Conservation (phyloP, 768 basidiomycete genomes). For the Podaxis sp. region DNA sequence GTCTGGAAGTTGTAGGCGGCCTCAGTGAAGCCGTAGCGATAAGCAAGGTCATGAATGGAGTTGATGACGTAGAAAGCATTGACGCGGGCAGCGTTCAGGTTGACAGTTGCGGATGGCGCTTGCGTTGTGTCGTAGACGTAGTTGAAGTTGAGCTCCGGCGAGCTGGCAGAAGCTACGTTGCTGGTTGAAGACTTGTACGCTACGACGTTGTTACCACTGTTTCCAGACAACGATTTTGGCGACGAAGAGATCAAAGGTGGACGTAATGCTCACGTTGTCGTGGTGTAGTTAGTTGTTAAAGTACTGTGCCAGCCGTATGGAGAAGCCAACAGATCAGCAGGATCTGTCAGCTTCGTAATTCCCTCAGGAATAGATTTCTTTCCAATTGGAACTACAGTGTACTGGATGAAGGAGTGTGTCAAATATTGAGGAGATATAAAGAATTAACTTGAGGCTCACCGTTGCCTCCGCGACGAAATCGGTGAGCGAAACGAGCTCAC, state of each 20-base stretch:
- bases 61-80: slow-evolving; percentile 57
- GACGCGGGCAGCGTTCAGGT: slow-evolving; percentile 49
- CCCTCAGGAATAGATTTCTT: slow-evolving; percentile 49
- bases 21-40: slow-evolving; percentile 53
- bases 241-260: not conserved
- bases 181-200: slow-evolving; percentile 26
- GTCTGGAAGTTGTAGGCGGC: slow-evolving; percentile 46
- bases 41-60: slow-evolving; percentile 45
- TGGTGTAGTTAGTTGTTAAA: not conserved
- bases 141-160: slow-evolving; percentile 33
- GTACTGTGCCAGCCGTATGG: slow-evolving; percentile 42
- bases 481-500: slow-evolving; percentile 47
- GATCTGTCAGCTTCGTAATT: slow-evolving; percentile 43
- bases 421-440: not conserved
- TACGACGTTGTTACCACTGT: slow-evolving; percentile 33
- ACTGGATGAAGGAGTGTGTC: slow-evolving; percentile 24
- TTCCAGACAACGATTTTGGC: not conserved
- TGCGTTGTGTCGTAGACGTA: slow-evolving; percentile 30
- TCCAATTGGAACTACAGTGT: slow-evolving; percentile 43
- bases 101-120: slow-evolving; percentile 36
- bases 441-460: slow-evolving; percentile 26
- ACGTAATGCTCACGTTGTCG: not conserved
- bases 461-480: slow-evolving; percentile 51
- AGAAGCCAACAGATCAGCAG: slow-evolving; percentile 47
- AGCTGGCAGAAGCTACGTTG: slow-evolving; percentile 34